Evolutionary conservation across 2,329 filamentous ascomycete genomes (phyloP), one percentile per base, ranked within the genome.

Genomic region (Epichloe scottii): DNA sequence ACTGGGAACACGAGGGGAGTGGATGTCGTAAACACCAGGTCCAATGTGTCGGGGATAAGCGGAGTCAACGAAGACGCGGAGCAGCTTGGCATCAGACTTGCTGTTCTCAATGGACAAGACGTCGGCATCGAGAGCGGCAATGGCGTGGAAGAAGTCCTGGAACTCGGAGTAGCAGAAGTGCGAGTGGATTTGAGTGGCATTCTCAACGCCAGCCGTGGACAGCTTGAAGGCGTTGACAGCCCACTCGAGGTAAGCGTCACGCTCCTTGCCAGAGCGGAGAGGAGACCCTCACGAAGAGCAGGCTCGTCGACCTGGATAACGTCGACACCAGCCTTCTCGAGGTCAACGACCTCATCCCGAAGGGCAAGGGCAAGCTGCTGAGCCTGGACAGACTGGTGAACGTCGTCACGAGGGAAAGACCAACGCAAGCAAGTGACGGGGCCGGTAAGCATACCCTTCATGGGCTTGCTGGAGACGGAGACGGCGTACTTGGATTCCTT

Each of bases 131-230:
- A 98, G 85, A 55, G 93, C 91, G 59, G 93, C 89, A 63, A 98
- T 98, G 75, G 93, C 93, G 76, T 97, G 89, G 89, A 98, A 98
- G 82, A 98, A 98, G 80, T 98, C 93, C 78, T 98, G 93, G 88
- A 98, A 98, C 81, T 98, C 93, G 49, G 93, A 97, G 85, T 98
- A 98, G 75, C 93, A 98, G 87, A 98, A 98, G 81, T 98, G 93
- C 58, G 90, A 96, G 85, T 98, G 93, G 72, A 98, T 96, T 81
- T 98, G 93, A 61, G 93, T 98, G 53, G 85, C 87, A 73, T 98
- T 89, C 75, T 89, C 76, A 55, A 98, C 91, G 70, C 89, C 93
- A 55, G 89, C 84, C 63, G 90, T 94, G 59, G 91, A 84, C 60
- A 98, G 88, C 71, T 88, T 89, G 89, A 98, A 98, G 63, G 90